Evolutionary conservation across 352 stramenopile genomes (phyloP), one percentile per base, ranked within the genome.

Genomic region (Globisporangium ultimum): DNA sequence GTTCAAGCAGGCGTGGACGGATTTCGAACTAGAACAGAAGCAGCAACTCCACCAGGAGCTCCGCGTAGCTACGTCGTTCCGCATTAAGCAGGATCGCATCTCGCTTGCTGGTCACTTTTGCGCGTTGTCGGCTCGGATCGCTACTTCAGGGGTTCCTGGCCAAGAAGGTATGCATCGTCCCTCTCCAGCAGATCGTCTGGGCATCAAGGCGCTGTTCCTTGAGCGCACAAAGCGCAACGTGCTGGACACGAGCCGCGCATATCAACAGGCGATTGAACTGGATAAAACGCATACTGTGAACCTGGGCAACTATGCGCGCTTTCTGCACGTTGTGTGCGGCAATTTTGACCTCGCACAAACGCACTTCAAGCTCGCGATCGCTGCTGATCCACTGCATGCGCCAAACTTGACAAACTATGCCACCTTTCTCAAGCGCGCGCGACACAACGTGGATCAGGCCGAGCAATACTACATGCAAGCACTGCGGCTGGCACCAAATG

Each of bases 171-270:
- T 32, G 2, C 24, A 32, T 5, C 24, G 24, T 32, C 69, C 70
- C 10, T 63, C 70, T 1, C 54, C 18, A 57, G 72, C 72, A 1
- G 74, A 84, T 48, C 62, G 68, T 21, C 61, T 84, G 3, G 74
- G 72, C 40, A 65, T 76, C 28, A 84, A 84, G 48, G 74, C 72
- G 12, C 50, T 66, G 2, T 84, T 78, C 22, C 63, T 84, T 46
- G 63, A 84, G 54, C 67, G 70, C 18, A 51, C 53, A 10, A 67
- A 58, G 10, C 65, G 63, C 2, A 47, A 58, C 18, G 22, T 53
- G 4, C 43, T 67, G 3, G 70, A 80, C 24, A 67, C 72, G 24
- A 56, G 60, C 17, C 62, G 64, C 40, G 34, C 59, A 0, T 84
- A 80, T 41, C 46, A 76, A 28, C 55, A 73, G 47, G 74, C 70